Evolutionary conservation across 495 filamentous ascomycete species (phyloP).

Genomic region (Aspergillus coremiiformis): DNA sequence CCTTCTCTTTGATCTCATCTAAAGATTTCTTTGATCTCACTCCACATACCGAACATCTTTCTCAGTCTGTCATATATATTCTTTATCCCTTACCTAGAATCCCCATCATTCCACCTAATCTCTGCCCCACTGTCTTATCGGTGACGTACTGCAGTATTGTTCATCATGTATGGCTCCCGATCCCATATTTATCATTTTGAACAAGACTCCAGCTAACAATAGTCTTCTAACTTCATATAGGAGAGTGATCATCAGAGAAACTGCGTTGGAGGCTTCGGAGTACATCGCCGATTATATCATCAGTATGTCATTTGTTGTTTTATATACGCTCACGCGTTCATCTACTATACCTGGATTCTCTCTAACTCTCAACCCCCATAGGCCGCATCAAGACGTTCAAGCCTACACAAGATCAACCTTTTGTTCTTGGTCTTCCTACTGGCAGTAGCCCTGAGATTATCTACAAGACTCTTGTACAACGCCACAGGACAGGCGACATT

Average conservation of each 20-base stretch:
- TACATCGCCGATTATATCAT: constrained; percentile 83
- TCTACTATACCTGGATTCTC: not conserved
- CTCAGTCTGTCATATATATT: not conserved
- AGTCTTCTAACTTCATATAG: constrained; percentile 34
- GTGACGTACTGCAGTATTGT: constrained; percentile 18
- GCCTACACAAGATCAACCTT: constrained; percentile 62
- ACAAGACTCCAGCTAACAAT: constrained; percentile 12
- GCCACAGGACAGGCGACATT: constrained; percentile 68
- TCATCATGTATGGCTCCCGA: constrained; percentile 23
- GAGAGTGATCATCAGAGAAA: constrained; percentile 78
- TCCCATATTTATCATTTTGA: not conserved
- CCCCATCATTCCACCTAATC: not conserved
- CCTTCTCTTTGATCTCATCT: not conserved
- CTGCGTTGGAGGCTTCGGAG: constrained; percentile 54
- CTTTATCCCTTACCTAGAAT: not conserved
- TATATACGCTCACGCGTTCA: no score
- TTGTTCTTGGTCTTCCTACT: constrained; percentile 78
- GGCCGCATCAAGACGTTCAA: constrained; percentile 64
- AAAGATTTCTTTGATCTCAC: not conserved
- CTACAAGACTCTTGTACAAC: constrained; percentile 69
- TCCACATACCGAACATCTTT: not conserved
- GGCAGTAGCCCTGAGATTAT: constrained; percentile 72
- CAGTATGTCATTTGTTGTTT: constrained; percentile 46
- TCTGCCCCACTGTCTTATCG: not conserved
- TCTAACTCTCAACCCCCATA: constrained; percentile 1